Evolutionary conservation across 169 alveolate genomes (phyloP).

Genomic region (Cryptosporidium tyzzeri): DNA sequence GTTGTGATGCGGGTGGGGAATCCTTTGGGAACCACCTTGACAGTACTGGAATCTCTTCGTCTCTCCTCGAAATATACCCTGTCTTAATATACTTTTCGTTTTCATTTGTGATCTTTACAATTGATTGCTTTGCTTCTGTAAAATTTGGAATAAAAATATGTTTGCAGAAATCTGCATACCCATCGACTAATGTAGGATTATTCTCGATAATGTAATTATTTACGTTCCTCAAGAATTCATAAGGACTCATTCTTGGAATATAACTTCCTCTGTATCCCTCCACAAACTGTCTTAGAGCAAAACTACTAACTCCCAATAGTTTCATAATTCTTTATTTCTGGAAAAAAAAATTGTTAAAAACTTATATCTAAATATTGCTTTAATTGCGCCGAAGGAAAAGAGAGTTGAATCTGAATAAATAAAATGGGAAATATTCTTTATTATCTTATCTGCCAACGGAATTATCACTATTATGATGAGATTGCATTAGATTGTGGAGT

Average conservation of each 20-base stretch:
- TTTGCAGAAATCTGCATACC: constrained; percentile 98
- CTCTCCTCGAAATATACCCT: constrained; percentile 93
- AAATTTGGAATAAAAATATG: constrained; percentile 95
- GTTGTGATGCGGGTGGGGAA: constrained; percentile 3
- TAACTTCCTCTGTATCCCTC: constrained; percentile 51
- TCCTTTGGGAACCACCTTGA: constrained; percentile 93
- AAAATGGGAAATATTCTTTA: constrained; percentile 35
- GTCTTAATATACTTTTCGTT: constrained; percentile 85
- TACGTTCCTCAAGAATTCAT: constrained; percentile 2
- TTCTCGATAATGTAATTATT: constrained; percentile 43
- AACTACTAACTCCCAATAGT: constrained; percentile 33
- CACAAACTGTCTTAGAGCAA: constrained; percentile 54
- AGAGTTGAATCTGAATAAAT: not conserved
- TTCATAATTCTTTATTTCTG: not conserved
- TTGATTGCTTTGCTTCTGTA: constrained; percentile 90
- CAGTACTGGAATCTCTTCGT: constrained; percentile 96
- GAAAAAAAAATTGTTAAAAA: not conserved
- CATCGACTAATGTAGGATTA: constrained; percentile 83
- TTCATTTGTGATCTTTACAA: constrained; percentile 90
- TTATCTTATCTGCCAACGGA: not conserved
- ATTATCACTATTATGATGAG: constrained; percentile 32
- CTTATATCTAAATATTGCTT: not conserved
- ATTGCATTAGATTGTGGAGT: not conserved
- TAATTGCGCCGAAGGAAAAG: not conserved
- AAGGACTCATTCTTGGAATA: constrained; percentile 31